Evolutionary conservation across 176 grass and related monocot species (phyloP).

Genomic region (Thinopyrum elongatum): DNA sequence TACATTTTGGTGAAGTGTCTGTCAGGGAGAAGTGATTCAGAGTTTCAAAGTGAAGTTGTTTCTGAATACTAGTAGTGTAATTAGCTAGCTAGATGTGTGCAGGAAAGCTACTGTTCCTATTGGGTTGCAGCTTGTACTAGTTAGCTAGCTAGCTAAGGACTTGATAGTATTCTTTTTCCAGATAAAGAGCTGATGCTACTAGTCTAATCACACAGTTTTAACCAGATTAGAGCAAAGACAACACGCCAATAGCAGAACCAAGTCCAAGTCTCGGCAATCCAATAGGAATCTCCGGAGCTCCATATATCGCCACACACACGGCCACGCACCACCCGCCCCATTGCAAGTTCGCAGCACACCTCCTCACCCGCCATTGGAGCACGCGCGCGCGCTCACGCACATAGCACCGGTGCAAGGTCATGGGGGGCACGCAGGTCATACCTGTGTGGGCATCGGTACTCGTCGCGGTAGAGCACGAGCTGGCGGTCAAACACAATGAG

Average conservation of each 20-base stretch:
- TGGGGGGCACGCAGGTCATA: too few relatives aligned
- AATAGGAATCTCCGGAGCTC: constrained; percentile 35
- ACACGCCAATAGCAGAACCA: constrained; percentile 33
- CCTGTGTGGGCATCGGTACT: too few relatives aligned
- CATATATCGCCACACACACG: constrained; percentile 15
- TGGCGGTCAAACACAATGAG: too few relatives aligned
- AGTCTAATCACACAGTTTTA: not conserved
- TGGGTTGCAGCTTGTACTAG: too few relatives aligned
- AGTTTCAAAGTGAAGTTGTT: not conserved
- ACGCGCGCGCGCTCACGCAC: not conserved
- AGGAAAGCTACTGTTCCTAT: too few relatives aligned
- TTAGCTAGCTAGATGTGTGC: too few relatives aligned
- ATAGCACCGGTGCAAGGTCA: not conserved
- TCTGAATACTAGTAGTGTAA: too few relatives aligned
- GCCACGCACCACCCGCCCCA: not conserved
- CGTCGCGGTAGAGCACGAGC: too few relatives aligned
- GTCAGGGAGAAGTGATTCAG: not conserved
- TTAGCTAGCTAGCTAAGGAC: too few relatives aligned
- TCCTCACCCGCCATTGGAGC: not conserved
- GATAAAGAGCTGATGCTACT: too few relatives aligned
- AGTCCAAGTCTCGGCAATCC: constrained; percentile 23
- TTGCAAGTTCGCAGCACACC: not conserved
- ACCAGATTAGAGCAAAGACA: constrained; percentile 27
- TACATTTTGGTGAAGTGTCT: not conserved
- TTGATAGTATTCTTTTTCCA: too few relatives aligned